A percentile compares a stretch with the other conserved stretches of the same genome.
Conservation (phyloP, 352 stramenopile genomes). For the Globisporangium recalcitrans region DNA sequence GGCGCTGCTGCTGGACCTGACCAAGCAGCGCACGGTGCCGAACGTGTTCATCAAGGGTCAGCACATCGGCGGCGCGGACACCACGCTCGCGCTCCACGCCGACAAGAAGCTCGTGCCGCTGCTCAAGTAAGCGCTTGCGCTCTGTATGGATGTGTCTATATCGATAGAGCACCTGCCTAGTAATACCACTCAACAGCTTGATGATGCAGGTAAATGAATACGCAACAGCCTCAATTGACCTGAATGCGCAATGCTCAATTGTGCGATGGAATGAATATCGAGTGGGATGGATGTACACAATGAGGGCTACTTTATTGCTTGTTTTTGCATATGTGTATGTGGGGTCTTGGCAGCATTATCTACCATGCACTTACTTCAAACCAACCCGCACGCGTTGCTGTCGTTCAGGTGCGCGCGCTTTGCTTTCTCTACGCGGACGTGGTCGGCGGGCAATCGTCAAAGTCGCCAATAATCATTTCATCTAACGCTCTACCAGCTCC, state of each 20-base stretch:
- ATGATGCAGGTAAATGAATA: not conserved
- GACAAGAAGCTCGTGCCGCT: conserved; percentile 49
- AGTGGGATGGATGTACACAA: not conserved
- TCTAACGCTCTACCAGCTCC: conserved; percentile 86
- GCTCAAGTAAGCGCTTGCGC: conserved; percentile 30
- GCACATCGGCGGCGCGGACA: conserved; percentile 94
- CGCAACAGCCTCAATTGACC: not conserved
- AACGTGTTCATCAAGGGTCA: conserved; percentile 98
- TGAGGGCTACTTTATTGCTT: not conserved
- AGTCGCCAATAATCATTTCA: conserved; percentile 96
- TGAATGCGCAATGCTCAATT: not conserved
- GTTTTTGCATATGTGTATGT: not conserved
- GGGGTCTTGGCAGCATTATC: not conserved
- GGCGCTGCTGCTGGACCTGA: conserved; percentile 85
- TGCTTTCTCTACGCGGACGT: conserved; percentile 80
- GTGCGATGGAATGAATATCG: not conserved
- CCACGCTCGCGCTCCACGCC: conserved; percentile 45
- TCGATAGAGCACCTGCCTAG: not conserved
- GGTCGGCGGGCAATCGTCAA: conserved; percentile 89
- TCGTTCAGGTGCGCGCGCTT: not conserved
- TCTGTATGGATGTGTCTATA: not conserved
- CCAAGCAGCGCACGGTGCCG: conserved; percentile 94
- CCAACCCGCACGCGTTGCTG: not conserved
- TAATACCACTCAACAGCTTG: not conserved
- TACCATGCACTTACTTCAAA: not conserved